phyloP scores from a whole-genome alignment of 2,329 filamentous ascomycete species.

The Colletotrichum melonis region DNA sequence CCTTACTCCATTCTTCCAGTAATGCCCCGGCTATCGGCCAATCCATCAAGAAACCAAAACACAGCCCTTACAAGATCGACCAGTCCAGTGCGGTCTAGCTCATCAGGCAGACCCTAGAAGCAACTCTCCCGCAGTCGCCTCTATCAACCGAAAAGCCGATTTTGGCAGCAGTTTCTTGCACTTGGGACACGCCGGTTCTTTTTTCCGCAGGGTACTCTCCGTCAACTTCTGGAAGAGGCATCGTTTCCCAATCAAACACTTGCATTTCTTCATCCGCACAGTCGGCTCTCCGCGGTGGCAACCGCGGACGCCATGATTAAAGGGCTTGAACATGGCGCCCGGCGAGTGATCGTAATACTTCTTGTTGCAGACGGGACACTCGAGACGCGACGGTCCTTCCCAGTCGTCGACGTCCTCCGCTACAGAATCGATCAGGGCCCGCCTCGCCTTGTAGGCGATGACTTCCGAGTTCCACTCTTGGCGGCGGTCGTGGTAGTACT shows the following conservation, averaged over 20 bases:
- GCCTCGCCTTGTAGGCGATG: slow-evolving; percentile 14
- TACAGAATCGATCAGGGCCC: slow-evolving; percentile 4
- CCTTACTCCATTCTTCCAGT: too few relatives aligned
- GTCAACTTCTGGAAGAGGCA: slow-evolving; percentile 27
- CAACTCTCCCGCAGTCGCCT: background rate
- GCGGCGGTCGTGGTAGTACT: slow-evolving; percentile 17
- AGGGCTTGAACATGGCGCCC: background rate
- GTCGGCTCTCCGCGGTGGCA: slow-evolving; percentile 15
- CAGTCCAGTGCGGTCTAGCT: too few relatives aligned
- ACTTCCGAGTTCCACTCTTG: slow-evolving; percentile 11
- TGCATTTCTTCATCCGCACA: slow-evolving; percentile 13
- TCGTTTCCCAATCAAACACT: slow-evolving; percentile 14
- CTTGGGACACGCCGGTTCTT: background rate
- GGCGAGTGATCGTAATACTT: slow-evolving; percentile 12
- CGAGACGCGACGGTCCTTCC: background rate
- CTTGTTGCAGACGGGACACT: slow-evolving; percentile 9
- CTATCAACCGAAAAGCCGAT: background rate
- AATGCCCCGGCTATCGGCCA: too few relatives aligned
- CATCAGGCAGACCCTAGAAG: too few relatives aligned
- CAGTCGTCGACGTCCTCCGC: background rate
- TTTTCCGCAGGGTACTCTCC: background rate
- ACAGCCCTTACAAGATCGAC: too few relatives aligned
- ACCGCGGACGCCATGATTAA: background rate
- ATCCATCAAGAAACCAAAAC: too few relatives aligned
- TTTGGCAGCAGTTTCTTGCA: background rate